Evolutionary conservation across 441 rosid species (phyloP).

Genomic region (Populus hybrid): DNA sequence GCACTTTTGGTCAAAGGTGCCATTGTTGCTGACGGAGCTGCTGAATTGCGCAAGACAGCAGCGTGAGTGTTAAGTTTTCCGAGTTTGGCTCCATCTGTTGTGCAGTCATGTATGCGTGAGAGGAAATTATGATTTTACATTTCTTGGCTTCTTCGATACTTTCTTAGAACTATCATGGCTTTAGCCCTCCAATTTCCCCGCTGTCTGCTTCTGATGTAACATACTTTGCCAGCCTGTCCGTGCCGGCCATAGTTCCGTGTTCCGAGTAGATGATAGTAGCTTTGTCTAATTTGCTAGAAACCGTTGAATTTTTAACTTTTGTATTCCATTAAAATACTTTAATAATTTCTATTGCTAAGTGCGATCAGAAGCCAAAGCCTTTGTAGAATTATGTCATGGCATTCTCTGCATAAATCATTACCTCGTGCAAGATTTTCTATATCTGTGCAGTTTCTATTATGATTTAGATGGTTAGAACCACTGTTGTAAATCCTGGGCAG

Average conservation of each 20-base stretch:
- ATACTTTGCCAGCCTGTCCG: not conserved
- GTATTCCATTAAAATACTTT: not conserved
- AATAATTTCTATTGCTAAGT: not conserved
- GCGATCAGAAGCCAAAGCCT: not conserved
- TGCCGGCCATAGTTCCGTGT: not conserved
- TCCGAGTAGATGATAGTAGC: not conserved
- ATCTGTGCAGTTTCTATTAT: not conserved
- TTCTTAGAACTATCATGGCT: conserved; percentile 6
- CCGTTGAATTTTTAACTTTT: not conserved
- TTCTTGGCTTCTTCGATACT: conserved; percentile 1
- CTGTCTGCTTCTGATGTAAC: not conserved
- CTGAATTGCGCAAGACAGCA: conserved; percentile 46
- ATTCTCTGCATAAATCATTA: not conserved
- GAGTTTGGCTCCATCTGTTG: conserved; percentile 4
- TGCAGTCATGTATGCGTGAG: conserved; percentile 23
- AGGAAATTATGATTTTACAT: not conserved
- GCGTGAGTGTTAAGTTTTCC: conserved; percentile 19
- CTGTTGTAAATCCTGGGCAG: too few relatives aligned
- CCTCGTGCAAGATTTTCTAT: not conserved
- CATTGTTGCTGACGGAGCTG: conserved; percentile 62
- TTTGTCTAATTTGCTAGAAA: not conserved
- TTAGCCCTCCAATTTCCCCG: not conserved
- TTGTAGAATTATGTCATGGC: not conserved
- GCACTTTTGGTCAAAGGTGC: conserved; percentile 61
- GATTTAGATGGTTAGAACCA: not conserved